Evolutionary conservation across 2,329 filamentous ascomycete genomes (phyloP).

Genomic region (Hirsutella thompsonii): DNA sequence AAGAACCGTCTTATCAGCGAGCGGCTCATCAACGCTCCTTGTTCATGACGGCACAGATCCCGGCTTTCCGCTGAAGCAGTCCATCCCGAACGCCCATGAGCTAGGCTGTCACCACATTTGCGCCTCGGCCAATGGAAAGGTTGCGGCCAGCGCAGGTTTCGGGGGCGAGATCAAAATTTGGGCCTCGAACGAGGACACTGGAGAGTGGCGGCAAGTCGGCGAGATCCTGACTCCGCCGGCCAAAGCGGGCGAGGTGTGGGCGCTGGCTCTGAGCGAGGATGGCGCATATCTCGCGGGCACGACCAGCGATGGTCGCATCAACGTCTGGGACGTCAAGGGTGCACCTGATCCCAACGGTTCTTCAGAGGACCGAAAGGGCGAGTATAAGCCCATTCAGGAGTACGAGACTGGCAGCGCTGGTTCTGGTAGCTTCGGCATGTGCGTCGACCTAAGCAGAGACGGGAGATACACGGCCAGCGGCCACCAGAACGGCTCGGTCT

Average conservation of each 20-base stretch:
- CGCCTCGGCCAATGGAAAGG: slow-evolving; percentile 52
- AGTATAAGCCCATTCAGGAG: slow-evolving; percentile 63
- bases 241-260: slow-evolving; percentile 69
- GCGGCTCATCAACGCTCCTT: slow-evolving; percentile 71
- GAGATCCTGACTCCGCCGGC: slow-evolving; percentile 31
- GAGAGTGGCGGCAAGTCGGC: slow-evolving; percentile 33
- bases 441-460: slow-evolving; percentile 68
- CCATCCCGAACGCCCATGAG: slow-evolving; percentile 66
- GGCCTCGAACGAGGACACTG: slow-evolving; percentile 43
- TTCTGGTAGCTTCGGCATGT: slow-evolving; percentile 82
- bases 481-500: slow-evolving; percentile 83
- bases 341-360: no score
- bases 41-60: slow-evolving; percentile 63
- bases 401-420: slow-evolving; percentile 63
- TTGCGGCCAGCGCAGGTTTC: slow-evolving; percentile 77
- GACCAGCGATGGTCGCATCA: slow-evolving; percentile 76
- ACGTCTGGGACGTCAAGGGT: slow-evolving; percentile 86
- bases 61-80: slow-evolving; percentile 67
- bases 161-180: slow-evolving; percentile 81
- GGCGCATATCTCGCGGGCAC: slow-evolving; percentile 78
- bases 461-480: slow-evolving; percentile 82
- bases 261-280: slow-evolving; percentile 71
- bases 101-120: slow-evolving; percentile 86
- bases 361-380: slow-evolving; percentile 37
- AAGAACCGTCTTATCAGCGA: slow-evolving; percentile 65